Percentiles rank a stretch among this genome's conserved stretches.
phyloP scores from a whole-genome alignment of 1,284 basidiomycete species.

The Jaminaea rosea region DNA sequence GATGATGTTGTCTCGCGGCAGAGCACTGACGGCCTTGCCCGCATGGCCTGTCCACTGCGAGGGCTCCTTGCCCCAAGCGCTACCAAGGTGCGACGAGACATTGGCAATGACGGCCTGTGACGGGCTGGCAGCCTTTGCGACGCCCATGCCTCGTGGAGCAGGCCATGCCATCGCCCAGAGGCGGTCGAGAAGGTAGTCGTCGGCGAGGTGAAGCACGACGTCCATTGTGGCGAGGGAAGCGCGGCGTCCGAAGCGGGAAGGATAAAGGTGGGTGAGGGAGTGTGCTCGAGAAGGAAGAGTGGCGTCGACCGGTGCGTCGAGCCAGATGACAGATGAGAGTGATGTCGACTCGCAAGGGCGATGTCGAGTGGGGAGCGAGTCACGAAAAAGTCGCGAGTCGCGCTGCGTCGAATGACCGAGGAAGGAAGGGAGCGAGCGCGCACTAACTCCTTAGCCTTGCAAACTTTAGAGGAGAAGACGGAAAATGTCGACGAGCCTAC shows the following conservation, averaged over 20 bases:
- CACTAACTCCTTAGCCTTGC: too few relatives aligned
- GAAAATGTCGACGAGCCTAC: too few relatives aligned
- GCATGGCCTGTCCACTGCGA: not conserved
- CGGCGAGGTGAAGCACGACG: slow-evolving; percentile 22
- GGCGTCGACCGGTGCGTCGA: too few relatives aligned
- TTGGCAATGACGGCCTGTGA: slow-evolving; percentile 7
- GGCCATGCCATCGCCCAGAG: slow-evolving; percentile 19
- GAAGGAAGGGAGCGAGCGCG: too few relatives aligned
- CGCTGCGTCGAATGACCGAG: too few relatives aligned
- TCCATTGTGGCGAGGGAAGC: slow-evolving; percentile 17
- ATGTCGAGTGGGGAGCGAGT: too few relatives aligned
- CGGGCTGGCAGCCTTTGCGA: slow-evolving; percentile 9
- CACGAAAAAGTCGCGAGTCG: too few relatives aligned
- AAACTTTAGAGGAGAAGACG: too few relatives aligned
- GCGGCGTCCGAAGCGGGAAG: not conserved
- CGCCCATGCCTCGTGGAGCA: slow-evolving; percentile 5
- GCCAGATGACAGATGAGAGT: too few relatives aligned
- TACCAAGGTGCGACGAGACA: slow-evolving; percentile 3
- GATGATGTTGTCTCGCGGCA: slow-evolving; percentile 55
- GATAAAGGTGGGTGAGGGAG: too few relatives aligned
- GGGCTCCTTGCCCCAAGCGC: not conserved
- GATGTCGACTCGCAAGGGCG: too few relatives aligned
- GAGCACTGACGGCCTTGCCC: slow-evolving; percentile 37
- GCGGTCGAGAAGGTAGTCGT: slow-evolving; percentile 24
- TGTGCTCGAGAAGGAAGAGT: too few relatives aligned